Conservation (phyloP, 306 rosid genomes). For the Vigna angularis region DNA sequence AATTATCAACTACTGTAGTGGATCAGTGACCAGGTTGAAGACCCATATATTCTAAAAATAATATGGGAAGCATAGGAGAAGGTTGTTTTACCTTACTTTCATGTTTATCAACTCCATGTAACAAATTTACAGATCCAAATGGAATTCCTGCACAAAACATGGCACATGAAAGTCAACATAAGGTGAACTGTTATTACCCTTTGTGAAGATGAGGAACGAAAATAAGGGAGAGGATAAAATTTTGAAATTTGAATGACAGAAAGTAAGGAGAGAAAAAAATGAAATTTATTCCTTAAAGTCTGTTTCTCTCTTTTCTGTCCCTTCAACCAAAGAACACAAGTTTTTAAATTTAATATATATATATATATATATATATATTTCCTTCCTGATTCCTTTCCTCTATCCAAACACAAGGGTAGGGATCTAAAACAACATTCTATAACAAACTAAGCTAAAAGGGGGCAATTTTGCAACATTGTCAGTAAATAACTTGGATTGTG, state of each 20-base stretch:
- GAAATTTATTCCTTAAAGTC: background rate
- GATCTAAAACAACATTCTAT: constrained; percentile 34
- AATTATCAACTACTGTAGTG: constrained; percentile 20
- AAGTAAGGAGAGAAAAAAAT: background rate
- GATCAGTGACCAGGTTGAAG: constrained; percentile 18
- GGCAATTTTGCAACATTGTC: constrained; percentile 23
- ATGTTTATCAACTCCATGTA: constrained; percentile 95
- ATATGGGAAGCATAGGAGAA: constrained; percentile 47
- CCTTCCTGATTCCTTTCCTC: background rate
- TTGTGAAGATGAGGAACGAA: background rate
- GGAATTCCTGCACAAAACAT: constrained; percentile 81
- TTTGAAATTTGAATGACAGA: background rate
- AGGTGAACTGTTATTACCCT: constrained; percentile 31
- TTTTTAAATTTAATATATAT: background rate
- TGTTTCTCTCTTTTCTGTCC: background rate
- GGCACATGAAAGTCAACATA: constrained; percentile 30
- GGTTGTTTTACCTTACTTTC: constrained; percentile 88
- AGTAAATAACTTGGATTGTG: constrained; percentile 20
- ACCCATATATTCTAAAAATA: constrained; percentile 41
- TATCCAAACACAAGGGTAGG: background rate
- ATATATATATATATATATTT: background rate
- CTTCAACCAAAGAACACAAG: background rate
- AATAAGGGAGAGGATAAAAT: background rate
- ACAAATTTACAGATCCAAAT: constrained; percentile 94
- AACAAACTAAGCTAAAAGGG: constrained; percentile 39